A percentile compares a stretch with the other conserved stretches of the same genome.
These are phyloP conservation scores for Biscogniauxia marginata DNA, from an alignment of 2,329 filamentous ascomycete genomes.

Conservation along the genomic window DNA sequence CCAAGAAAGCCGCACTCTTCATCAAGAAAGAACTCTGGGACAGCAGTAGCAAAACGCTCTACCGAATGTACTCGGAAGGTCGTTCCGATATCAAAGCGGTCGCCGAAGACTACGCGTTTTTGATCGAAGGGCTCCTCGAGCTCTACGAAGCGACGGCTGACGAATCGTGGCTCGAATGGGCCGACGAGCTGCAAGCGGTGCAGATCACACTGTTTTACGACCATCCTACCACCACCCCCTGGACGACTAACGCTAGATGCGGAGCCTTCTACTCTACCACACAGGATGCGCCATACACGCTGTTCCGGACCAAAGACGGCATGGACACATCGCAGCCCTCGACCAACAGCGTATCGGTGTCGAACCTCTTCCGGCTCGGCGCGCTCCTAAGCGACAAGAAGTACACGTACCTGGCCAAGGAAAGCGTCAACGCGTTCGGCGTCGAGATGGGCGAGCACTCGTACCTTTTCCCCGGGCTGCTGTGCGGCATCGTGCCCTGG, in stretches of 20 bases:
- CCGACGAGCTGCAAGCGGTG: constrained; percentile 72
- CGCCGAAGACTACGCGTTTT: constrained; percentile 91
- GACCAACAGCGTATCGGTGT: constrained; percentile 81
- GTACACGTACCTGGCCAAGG: constrained; percentile 64
- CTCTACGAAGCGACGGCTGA: constrained; percentile 83
- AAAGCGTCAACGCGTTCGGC: constrained; percentile 83
- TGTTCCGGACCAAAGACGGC: constrained; percentile 88
- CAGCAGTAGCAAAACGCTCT: constrained; percentile 57
- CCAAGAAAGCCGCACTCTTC: constrained; percentile 68
- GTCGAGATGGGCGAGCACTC: constrained; percentile 91
- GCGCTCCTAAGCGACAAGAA: constrained; percentile 64
- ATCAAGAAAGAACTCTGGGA: constrained; percentile 75
- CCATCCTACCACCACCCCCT: constrained; percentile 34
- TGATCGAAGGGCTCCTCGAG: constrained; percentile 78
- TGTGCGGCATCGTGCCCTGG: constrained; percentile 72
- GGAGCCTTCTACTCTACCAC: constrained; percentile 75
- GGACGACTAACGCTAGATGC: constrained; percentile 38
- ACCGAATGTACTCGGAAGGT: constrained; percentile 70
- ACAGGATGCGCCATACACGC: constrained; percentile 61
- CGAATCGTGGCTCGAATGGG: constrained; percentile 73
- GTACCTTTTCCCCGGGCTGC: constrained; percentile 81
- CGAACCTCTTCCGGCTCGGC: constrained; percentile 81
- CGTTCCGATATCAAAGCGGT: constrained; percentile 69
- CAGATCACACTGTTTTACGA: constrained; percentile 82
- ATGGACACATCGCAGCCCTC: constrained; percentile 93